phyloP scores from a whole-genome alignment of 495 filamentous ascomycete genomes.

The Friedmanniomyces endolithicus region DNA sequence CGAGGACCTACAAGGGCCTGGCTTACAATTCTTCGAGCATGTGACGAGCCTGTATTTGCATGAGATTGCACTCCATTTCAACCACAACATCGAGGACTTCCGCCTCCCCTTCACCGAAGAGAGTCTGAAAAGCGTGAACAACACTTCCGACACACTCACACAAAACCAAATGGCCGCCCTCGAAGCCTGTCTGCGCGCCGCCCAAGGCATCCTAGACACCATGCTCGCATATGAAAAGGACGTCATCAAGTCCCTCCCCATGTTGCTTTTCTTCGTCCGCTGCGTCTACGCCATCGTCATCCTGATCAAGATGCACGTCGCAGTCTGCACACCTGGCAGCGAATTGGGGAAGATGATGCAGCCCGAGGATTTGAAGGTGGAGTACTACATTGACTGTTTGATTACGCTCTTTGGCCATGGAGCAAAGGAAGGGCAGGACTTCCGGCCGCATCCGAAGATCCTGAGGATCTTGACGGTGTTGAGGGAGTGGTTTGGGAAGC shows the following conservation, averaged over 20 bases:
- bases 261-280: conserved; percentile 65
- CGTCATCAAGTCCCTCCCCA: conserved; percentile 57
- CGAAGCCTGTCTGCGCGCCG: conserved; percentile 54
- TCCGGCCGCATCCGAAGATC: conserved; percentile 63
- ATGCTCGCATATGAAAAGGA: conserved; percentile 50
- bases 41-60: conserved; percentile 71
- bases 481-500: conserved; percentile 53
- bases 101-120: conserved; percentile 39
- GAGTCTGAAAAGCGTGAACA: conserved; percentile 32
- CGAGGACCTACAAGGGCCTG: conserved; percentile 35
- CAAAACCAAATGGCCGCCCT: conserved; percentile 50
- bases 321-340: conserved; percentile 52
- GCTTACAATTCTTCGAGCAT: conserved; percentile 47
- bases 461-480: conserved; percentile 62
- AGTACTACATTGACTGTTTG: conserved; percentile 57
- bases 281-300: conserved; percentile 74
- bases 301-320: conserved; percentile 77
- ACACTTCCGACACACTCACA: conserved; percentile 35
- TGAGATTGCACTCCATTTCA: conserved; percentile 69
- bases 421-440: conserved; percentile 49
- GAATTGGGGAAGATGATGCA: conserved; percentile 68
- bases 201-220: conserved; percentile 61
- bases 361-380: conserved; percentile 59
- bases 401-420: conserved; percentile 53
- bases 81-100: conserved; percentile 53